phyloP scores from a whole-genome alignment of 768 basidiomycete genomes.

The Piloderma croceum region DNA sequence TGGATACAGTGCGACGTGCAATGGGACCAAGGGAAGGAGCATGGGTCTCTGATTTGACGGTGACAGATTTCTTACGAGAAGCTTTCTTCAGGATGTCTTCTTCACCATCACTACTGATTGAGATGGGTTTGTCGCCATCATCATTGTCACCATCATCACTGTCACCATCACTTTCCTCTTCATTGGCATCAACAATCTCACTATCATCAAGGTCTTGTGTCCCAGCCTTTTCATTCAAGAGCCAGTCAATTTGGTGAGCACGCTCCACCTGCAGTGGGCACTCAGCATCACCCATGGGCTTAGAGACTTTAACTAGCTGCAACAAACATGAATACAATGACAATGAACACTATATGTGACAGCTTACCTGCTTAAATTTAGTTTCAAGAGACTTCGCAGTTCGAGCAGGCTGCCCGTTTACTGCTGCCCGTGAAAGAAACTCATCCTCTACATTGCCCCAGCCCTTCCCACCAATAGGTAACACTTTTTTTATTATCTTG shows the following conservation, averaged over 20 bases:
- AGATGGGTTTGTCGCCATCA: slow-evolving; percentile 1
- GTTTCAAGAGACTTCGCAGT: too few relatives aligned
- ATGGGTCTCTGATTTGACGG: slow-evolving; percentile 5
- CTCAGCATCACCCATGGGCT: slow-evolving; percentile 25
- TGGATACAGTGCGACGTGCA: neutral
- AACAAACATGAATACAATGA: too few relatives aligned
- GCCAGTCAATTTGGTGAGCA: slow-evolving; percentile 17
- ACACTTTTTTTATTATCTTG: too few relatives aligned
- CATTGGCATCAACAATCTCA: slow-evolving; percentile 5
- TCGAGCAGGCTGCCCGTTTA: too few relatives aligned
- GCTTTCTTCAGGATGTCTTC: slow-evolving; percentile 7
- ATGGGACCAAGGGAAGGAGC: too few relatives aligned
- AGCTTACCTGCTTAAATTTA: too few relatives aligned
- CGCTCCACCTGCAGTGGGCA: slow-evolving; percentile 19
- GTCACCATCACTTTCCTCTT: neutral
- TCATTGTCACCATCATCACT: slow-evolving; percentile 3
- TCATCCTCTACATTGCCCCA: too few relatives aligned
- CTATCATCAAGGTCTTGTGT: slow-evolving; percentile 15
- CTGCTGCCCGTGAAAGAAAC: too few relatives aligned
- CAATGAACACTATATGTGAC: too few relatives aligned
- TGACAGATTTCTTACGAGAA: slow-evolving; percentile 8
- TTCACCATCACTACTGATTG: slow-evolving; percentile 2
- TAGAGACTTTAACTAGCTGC: slow-evolving; percentile 17
- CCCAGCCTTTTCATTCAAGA: slow-evolving; percentile 17
- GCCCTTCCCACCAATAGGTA: too few relatives aligned